phyloP scores from a whole-genome alignment of 805 yeast genomes.

The Kockiozyma suomiensis region DNA sequence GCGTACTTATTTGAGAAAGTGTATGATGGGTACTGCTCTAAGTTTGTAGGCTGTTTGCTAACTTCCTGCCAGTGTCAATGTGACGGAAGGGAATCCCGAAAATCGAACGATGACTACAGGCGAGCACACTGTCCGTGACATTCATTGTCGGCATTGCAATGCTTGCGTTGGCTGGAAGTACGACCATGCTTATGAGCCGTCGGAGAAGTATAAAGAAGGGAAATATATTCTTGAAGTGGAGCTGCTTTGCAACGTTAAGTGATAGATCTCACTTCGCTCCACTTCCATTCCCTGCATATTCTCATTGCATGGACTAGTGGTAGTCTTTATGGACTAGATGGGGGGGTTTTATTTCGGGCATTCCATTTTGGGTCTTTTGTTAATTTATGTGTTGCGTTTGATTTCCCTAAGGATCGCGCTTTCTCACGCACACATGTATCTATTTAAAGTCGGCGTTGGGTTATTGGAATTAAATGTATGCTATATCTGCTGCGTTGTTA shows the following conservation, averaged over 20 bases:
- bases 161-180: constrained; percentile 66
- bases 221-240: constrained; percentile 56
- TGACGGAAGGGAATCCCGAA: constrained; percentile 45
- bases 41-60: background rate
- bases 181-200: constrained; percentile 49
- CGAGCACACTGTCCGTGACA: constrained; percentile 57
- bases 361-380: no score
- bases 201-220: constrained; percentile 64
- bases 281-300: background rate
- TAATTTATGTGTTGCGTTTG: no score
- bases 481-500: background rate
- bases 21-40: constrained; percentile 34
- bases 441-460: no score
- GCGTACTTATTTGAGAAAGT: constrained; percentile 58
- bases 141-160: constrained; percentile 58
- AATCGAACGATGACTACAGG: constrained; percentile 63
- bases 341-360: no score
- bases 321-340: no score
- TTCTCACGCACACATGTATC: no score
- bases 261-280: background rate
- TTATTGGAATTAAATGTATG: background rate
- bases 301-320: no score
- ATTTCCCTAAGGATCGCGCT: no score
- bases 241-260: constrained; percentile 30
- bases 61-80: constrained; percentile 45